Base-by-base conservation (phyloP, 495 filamentous ascomycete genomes). In the Talaromyces stipitatus region DNA sequence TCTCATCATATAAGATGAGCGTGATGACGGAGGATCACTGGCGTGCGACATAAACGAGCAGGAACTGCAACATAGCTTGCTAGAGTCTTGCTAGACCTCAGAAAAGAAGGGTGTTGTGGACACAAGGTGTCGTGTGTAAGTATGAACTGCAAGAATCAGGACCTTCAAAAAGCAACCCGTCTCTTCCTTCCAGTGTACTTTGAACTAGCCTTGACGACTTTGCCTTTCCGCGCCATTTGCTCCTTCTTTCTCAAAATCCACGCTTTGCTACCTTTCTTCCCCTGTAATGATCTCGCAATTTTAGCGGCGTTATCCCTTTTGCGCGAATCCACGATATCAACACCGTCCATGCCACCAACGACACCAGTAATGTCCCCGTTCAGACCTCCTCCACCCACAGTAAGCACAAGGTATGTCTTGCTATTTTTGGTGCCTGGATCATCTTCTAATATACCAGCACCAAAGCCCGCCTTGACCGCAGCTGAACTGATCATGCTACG, bases 211-310 rank as follows among this genome's bases (percentile, higher is more conserved):
- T 96, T 97, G 57, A 97, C 91, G 11, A 95, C 82, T 79, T 94
- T 97, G 20, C 94, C 94, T 72, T 96, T 95, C 64, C 80, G 79
- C 69, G 90, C 86, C 88, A 94, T 92, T 73, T 95, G 89, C 60
- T 95, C 90, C 74, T 98, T 98, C 74, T 97, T 98, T 64, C 83
- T 82, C 75, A 94, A 62, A 61, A 98, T 96, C 91, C 92, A 97
- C 30, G 77, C 80, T 71, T 88, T 95, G 62, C 86, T 86, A 3
- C 91, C 91, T 72, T 95, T 96, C 48, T 66, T 71, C 16, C 79
- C 72, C 64, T 80, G 82, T 23, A 51, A 30, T 0, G 78, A 72
- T 59, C 74, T 80, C 24, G 78, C 74, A 56, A 73, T 79, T 62
- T 76, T 72, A 4, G 10, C 66, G 57, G 74, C 72, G 54, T 62